phyloP scores from a whole-genome alignment of 306 rosid genomes.

The Cucurbita ficifolia region DNA sequence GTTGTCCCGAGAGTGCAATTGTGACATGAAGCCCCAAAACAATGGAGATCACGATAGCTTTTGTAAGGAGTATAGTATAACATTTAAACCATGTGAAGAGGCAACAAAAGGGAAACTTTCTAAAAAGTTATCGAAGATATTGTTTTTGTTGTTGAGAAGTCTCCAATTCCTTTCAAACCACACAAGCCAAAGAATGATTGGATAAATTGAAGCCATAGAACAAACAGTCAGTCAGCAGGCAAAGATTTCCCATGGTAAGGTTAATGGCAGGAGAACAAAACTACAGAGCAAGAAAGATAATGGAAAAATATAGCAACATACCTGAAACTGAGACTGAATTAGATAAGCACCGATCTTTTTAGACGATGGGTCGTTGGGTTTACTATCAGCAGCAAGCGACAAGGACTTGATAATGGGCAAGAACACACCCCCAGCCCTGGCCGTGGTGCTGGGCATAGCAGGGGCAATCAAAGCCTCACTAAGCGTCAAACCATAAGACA shows the following conservation, averaged over 20 bases:
- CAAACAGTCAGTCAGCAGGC: background rate
- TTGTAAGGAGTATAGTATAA: background rate
- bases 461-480: slow-evolving; percentile 89
- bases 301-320: slow-evolving; percentile 9
- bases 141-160: background rate
- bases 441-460: slow-evolving; percentile 97
- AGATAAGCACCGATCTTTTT: slow-evolving; percentile 73
- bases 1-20: too few species aligned
- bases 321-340: slow-evolving; percentile 83
- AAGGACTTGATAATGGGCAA: slow-evolving; percentile 82
- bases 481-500: slow-evolving; percentile 72
- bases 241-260: background rate
- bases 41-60: background rate
- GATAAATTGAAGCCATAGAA: background rate
- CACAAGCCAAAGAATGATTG: background rate
- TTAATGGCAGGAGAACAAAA: background rate
- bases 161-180: background rate
- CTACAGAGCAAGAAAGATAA: background rate
- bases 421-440: slow-evolving; percentile 91
- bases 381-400: slow-evolving; percentile 71
- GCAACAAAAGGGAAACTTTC: background rate
- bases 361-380: slow-evolving; percentile 41
- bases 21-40: background rate
- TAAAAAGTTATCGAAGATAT: background rate
- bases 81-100: background rate